Evolutionary conservation across 768 basidiomycete genomes (phyloP), one percentile per base, ranked within the genome.

Genomic region (Chlorophyllum brunneum): DNA sequence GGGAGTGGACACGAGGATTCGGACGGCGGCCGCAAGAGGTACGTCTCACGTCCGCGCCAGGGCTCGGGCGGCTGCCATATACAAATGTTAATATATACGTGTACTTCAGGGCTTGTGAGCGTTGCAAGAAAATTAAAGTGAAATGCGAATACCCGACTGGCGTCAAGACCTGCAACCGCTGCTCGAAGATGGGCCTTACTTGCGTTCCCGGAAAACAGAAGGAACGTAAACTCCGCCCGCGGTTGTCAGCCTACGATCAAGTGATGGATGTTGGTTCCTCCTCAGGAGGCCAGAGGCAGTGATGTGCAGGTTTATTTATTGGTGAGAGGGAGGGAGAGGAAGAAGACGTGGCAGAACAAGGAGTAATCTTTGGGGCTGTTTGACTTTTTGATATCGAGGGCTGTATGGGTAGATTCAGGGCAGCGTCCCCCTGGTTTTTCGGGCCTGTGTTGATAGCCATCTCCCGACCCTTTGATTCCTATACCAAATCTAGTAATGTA

Each of bases 121-220:
- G 51, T 4, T 52, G 51, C 51, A 52, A 27, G n/a, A 52, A 52
- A 18, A 43, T 52, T 33, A 52, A 52, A 15, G 51, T 52, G 13
- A 52, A 52, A 45, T 52, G 51, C 16, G 51, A 52, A 37, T 52
- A 52, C 34, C 51, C 51, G 16, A n/a, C 30, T 16, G 33, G 42
- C 23, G 26, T n/a, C 23, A 44, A 37, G 16, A 38, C 23, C 10
- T 52, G 51, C 29, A 11, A 16, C 18, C 41, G 51, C 18, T 52
- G 51, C 16, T 33, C 51, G 22, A 52, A 44, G 18, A 30, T 52
- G 40, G 51, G 42, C 11, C 51, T 44, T 3, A 52, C 41, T 6
- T 52, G 51, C 20, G 16, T 52, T 11, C 51, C 51, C 4, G 51
- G 41, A 34, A 24, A 52, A 26, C 42, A 31, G n/a, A 52, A 38